These are phyloP conservation scores for Botrytis fabae DNA, from an alignment of 2,329 filamentous ascomycete genomes.

Conservation along the genomic window DNA sequence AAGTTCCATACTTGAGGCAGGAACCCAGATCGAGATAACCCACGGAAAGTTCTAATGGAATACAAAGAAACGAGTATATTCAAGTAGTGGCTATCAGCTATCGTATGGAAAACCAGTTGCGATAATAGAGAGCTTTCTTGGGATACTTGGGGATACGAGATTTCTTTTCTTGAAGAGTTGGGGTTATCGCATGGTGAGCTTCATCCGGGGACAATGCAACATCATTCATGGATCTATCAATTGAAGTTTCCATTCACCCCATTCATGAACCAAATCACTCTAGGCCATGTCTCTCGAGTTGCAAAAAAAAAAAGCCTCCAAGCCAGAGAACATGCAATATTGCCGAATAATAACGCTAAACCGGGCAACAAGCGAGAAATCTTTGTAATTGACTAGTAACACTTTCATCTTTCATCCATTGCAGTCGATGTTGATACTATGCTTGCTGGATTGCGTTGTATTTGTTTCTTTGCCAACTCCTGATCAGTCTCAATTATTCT, in stretches of 20 bases:
- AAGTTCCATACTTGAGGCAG: not conserved
- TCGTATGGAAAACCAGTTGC: not conserved
- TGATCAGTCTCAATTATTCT: not conserved
- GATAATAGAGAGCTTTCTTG: not conserved
- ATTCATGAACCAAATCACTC: not conserved
- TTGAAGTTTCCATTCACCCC: not conserved
- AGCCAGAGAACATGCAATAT: not conserved
- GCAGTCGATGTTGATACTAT: not conserved
- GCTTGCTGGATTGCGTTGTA: not conserved
- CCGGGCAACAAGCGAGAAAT: not conserved
- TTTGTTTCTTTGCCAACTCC: not conserved
- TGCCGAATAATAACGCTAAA: not conserved
- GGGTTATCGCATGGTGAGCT: not conserved
- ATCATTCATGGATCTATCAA: not conserved
- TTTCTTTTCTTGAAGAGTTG: not conserved
- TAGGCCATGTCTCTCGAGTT: not conserved
- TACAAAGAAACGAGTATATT: not conserved
- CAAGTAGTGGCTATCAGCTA: not conserved
- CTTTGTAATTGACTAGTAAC: not conserved
- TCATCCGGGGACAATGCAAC: not conserved
- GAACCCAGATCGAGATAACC: not conserved
- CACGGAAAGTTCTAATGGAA: not conserved
- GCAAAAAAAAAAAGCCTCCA: not conserved
- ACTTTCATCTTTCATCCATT: not conserved
- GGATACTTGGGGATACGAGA: not conserved